Evolutionary conservation across 371 early-diverging fungal genomes (phyloP), one percentile per base, ranked within the genome.

Genomic region (Lichtheimia ramosa): DNA sequence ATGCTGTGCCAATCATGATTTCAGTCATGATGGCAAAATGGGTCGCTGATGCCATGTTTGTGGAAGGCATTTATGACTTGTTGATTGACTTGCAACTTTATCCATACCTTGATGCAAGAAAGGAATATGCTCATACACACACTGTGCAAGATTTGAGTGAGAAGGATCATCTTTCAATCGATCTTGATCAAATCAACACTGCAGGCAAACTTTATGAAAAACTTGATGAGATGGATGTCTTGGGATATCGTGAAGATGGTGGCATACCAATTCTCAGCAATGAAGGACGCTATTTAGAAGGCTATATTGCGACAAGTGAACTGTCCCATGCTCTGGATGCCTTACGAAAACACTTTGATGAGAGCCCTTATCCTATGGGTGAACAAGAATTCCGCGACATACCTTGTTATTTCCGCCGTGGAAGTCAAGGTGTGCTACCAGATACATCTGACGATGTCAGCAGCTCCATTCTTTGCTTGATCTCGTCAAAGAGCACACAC

Each of bases 71-170:
- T n/a, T 93, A 92, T 70, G 94, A 95, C 54, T 72, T 85, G 12
- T 70, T 92, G 40, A 93, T 97, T 56, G 82, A 89, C 5, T 70
- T 90, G 16, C 86, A 85, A 12, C 87, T 87, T 18, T 90, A 92
- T 64, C 98, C 98, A 2, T 96, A 87, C 69, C 72, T 97, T 58
- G 94, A 95, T 66, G 84, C 89, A 39, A 89, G 89, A 65, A 82
- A 84, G 48, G 90, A 85, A 64, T 92, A 91, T 71, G 71, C 81
- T 24, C 87, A 88, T 60, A 83, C 87, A 25, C 81, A 79, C 25
- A 81, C 79, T 7, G 84, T 77, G 7, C 56, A 65, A 50, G 70
- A 76, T 34, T 56, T 80, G 41, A 69, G 67, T 4, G 81, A 80
- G 25, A 63, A 68, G 6, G 39, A 58, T 12, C 51, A 82, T 54